Conservation (phyloP, 2,329 filamentous ascomycete genomes). For the Verticillium longisporum region DNA sequence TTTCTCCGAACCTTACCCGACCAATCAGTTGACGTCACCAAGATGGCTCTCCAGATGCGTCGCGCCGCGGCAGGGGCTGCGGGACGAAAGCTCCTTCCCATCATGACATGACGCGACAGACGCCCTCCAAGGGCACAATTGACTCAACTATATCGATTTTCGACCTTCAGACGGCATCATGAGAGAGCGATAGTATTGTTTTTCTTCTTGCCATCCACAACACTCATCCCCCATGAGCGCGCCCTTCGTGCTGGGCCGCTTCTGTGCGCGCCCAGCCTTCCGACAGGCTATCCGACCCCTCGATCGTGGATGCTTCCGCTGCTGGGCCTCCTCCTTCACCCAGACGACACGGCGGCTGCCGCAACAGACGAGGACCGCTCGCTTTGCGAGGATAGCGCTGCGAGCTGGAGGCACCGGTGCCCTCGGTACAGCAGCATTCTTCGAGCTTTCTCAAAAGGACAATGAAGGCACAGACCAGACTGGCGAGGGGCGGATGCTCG, state of each 20-base stretch:
- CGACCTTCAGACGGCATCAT: not conserved
- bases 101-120: not conserved
- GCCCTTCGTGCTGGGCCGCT: slow-evolving; percentile 33
- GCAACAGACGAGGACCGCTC: slow-evolving; percentile 1
- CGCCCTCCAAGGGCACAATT: not conserved
- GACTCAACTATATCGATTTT: not conserved
- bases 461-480: slow-evolving; percentile 51
- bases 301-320: not conserved
- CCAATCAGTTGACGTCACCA: not conserved
- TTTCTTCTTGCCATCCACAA: not conserved
- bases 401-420: slow-evolving; percentile 32
- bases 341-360: not conserved
- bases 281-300: slow-evolving; percentile 14
- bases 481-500: slow-evolving; percentile 79
- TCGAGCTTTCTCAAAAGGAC: slow-evolving; percentile 50
- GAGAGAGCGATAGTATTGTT: not conserved
- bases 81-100: not conserved
- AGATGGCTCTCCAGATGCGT: not conserved
- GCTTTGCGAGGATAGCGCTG: slow-evolving; percentile 21
- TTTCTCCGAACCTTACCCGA: slow-evolving; percentile 20
- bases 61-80: not conserved
- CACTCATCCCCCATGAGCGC: slow-evolving; percentile 34
- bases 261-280: slow-evolving; percentile 31
- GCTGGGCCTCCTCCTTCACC: not conserved
- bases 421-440: slow-evolving; percentile 50